A percentile compares a stretch with the other conserved stretches of the same genome.
Evolutionary conservation across 345 rosid genomes (phyloP).

Genomic region (Brassica incana): DNA sequence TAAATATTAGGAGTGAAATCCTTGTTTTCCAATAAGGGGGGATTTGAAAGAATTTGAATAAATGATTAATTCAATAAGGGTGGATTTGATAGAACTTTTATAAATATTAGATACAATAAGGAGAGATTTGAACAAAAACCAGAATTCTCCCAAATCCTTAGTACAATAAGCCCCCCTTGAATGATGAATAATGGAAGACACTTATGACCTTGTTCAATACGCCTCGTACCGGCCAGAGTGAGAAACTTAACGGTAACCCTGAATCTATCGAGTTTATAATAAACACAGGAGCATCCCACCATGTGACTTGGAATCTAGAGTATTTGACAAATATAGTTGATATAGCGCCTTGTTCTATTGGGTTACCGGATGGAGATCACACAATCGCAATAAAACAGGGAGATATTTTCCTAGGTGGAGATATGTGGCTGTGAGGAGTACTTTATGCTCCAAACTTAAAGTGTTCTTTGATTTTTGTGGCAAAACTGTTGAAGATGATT

Average conservation of each 20-base stretch:
- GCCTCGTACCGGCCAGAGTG: neutral
- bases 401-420: neutral
- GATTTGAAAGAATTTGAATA: too few species aligned
- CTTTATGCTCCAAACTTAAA: neutral
- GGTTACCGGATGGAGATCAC: neutral
- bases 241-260: neutral
- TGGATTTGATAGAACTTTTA: too few species aligned
- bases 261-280: neutral
- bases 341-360: neutral
- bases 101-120: too few species aligned
- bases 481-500: neutral
- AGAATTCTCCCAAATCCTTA: too few species aligned
- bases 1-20: too few species aligned
- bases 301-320: neutral
- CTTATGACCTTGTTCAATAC: neutral
- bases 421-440: neutral
- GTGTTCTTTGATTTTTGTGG: neutral
- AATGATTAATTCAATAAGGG: too few species aligned
- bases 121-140: too few species aligned
- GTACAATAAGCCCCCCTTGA: too few species aligned
- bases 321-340: neutral
- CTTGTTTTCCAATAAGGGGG: too few species aligned
- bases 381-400: neutral
- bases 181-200: neutral
- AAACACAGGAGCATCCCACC: neutral